Percentiles rank a stretch among this genome's conserved stretches.
phyloP scores from a whole-genome alignment of 495 filamentous ascomycete genomes.

The Podospora pseudocomata region DNA sequence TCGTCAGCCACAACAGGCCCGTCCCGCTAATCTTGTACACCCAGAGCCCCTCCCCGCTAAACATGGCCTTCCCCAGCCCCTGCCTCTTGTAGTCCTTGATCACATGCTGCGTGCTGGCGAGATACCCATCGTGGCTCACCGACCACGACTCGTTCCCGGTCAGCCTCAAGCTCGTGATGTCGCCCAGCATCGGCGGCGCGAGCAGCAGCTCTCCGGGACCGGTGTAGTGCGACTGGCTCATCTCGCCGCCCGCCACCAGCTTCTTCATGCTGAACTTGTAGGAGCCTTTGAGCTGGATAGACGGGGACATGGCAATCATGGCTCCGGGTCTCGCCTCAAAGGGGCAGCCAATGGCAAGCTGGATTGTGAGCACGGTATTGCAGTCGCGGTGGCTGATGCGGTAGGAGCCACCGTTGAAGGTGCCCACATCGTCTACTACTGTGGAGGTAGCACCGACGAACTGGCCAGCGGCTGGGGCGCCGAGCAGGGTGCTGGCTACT shows the following conservation, averaged over 20 bases:
- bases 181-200: slow-evolving; percentile 74
- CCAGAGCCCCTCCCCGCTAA: slow-evolving; percentile 89
- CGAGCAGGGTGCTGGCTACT: slow-evolving; percentile 29
- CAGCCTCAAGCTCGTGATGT: slow-evolving; percentile 77
- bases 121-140: slow-evolving; percentile 75
- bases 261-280: slow-evolving; percentile 85
- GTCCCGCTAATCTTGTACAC: slow-evolving; percentile 79
- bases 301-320: slow-evolving; percentile 95
- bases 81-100: slow-evolving; percentile 82
- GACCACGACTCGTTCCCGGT: slow-evolving; percentile 68
- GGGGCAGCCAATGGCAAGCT: slow-evolving; percentile 85
- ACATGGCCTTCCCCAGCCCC: slow-evolving; percentile 84
- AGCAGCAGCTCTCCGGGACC: slow-evolving; percentile 89
- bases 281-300: slow-evolving; percentile 73
- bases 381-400: slow-evolving; percentile 88
- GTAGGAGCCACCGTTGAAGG: slow-evolving; percentile 94
- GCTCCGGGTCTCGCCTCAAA: slow-evolving; percentile 74
- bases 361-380: slow-evolving; percentile 85
- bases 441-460: slow-evolving; percentile 57
- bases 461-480: slow-evolving; percentile 38
- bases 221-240: slow-evolving; percentile 75
- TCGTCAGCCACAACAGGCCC: slow-evolving; percentile 83
- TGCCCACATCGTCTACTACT: slow-evolving; percentile 76
- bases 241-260: slow-evolving; percentile 73
- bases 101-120: slow-evolving; percentile 74